A percentile compares a stretch with the other conserved stretches of the same genome.
Conservation (phyloP, 148 eudicot species). For the Vaccinium myrtillus region DNA sequence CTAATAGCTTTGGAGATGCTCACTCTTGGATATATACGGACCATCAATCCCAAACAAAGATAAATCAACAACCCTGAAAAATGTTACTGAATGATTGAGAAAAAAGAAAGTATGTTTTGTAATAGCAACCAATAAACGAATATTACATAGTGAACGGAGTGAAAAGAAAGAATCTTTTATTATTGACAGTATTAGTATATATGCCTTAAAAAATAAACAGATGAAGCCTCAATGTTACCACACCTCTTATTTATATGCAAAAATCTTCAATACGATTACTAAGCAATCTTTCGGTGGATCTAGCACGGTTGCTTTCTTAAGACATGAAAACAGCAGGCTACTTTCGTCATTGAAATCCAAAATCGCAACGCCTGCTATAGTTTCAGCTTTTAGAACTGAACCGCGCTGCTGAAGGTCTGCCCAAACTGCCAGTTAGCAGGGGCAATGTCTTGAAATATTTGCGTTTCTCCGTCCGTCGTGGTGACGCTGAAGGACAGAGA, state of each 20-base stretch:
- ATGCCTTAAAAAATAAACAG: background rate
- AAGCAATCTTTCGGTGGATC: background rate
- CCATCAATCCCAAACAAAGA: too few species aligned
- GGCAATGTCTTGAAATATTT: conserved; percentile 36
- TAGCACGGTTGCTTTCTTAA: background rate
- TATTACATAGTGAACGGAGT: background rate
- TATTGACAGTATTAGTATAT: background rate
- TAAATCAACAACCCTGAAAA: too few species aligned
- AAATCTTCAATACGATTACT: background rate
- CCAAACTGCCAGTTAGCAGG: conserved; percentile 80
- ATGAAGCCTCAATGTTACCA: background rate
- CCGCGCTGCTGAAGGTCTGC: conserved; percentile 56
- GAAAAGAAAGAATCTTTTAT: background rate
- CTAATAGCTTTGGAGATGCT: too few species aligned
- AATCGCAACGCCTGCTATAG: background rate
- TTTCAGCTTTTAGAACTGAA: conserved; percentile 41
- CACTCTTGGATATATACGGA: too few species aligned
- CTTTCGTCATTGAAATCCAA: conserved; percentile 17
- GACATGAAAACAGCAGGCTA: conserved; percentile 46
- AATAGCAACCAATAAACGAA: too few species aligned
- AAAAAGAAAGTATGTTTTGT: too few species aligned
- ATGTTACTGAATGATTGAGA: too few species aligned
- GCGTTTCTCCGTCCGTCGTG: conserved; percentile 55
- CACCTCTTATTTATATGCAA: background rate
- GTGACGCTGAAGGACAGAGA: conserved; percentile 70